phyloP scores from a whole-genome alignment of 306 rosid genomes.

The Erythrophleum fordii region DNA sequence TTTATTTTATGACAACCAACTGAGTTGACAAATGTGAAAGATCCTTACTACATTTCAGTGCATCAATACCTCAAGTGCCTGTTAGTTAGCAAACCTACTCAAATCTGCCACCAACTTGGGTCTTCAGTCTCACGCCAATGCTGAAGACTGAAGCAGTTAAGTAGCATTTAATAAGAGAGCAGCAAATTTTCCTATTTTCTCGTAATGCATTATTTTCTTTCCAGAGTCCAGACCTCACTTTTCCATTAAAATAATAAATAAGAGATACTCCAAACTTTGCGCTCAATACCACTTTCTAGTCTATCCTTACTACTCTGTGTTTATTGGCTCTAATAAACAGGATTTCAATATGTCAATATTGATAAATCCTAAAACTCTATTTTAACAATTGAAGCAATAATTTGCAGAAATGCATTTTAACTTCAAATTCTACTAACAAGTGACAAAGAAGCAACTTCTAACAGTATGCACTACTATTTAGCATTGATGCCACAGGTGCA shows the following conservation, averaged over 20 bases:
- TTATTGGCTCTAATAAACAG: conserved; percentile 23
- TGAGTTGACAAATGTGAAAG: not conserved
- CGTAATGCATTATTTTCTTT: conserved; percentile 4
- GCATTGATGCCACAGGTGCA: conserved; percentile 19
- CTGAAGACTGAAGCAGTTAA: not conserved
- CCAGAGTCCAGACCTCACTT: not conserved
- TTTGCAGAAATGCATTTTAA: conserved; percentile 2
- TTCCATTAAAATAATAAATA: not conserved
- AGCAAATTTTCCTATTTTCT: conserved; percentile 3
- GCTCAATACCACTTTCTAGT: not conserved
- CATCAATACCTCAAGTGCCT: not conserved
- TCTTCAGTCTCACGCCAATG: not conserved
- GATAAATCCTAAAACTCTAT: not conserved
- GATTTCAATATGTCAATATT: not conserved
- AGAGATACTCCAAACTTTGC: not conserved
- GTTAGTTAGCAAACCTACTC: not conserved
- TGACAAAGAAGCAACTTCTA: conserved; percentile 3
- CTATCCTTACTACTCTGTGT: not conserved
- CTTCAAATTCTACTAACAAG: conserved; percentile 5
- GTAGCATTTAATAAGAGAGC: not conserved
- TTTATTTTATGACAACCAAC: conserved; percentile 8
- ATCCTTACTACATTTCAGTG: not conserved
- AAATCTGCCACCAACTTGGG: not conserved
- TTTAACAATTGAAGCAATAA: conserved; percentile 5
- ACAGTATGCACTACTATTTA: not conserved